Percentiles rank a stretch among this genome's conserved stretches.
Evolutionary conservation across 306 rosid genomes (phyloP).

Genomic region (cucumber (Cucumis sativus)): Cucumber_9930_V3 NC_026661.2:19582001-19582500

Average conservation of each 20-base stretch:
- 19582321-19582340: too few relatives aligned
- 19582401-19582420: neutral
- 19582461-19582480: conserved; percentile 62
- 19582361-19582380: too few relatives aligned
- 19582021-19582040: neutral
- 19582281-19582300: neutral
- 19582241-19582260: neutral
- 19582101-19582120: neutral
- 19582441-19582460: conserved; percentile 47
- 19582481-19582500: conserved; percentile 59
- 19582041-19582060: neutral
- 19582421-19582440: neutral
- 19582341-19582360: too few relatives aligned
- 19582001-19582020: neutral
- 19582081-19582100: neutral
- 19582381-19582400: neutral
- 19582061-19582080: neutral
- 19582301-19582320: too few relatives aligned
- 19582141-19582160: neutral
- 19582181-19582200: neutral
- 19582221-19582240: too few relatives aligned
- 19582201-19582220: too few relatives aligned
- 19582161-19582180: neutral
- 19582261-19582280: neutral
- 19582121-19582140: neutral